Evolutionary conservation across 2,329 filamentous ascomycete species (phyloP).

Genomic region (Neonectria coccinea): DNA sequence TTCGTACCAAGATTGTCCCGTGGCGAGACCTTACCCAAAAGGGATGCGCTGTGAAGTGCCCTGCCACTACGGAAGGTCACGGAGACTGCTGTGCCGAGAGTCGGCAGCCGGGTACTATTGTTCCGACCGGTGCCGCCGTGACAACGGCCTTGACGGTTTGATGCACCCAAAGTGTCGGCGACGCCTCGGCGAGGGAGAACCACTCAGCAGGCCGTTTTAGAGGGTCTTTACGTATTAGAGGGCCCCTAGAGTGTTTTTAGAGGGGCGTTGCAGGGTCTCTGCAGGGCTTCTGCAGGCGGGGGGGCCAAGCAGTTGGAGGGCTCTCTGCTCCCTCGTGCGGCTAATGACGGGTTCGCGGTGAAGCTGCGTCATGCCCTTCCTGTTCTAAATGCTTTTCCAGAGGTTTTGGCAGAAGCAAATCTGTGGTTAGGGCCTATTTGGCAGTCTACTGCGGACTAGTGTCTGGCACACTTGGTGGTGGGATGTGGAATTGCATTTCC

Average conservation of each 20-base stretch:
- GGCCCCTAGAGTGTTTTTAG: slow-evolving; percentile 9
- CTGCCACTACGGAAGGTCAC: slow-evolving; percentile 45
- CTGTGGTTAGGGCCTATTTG: background rate
- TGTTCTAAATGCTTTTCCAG: slow-evolving; percentile 10
- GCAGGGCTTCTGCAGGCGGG: slow-evolving; percentile 2
- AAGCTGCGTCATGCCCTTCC: slow-evolving; percentile 27
- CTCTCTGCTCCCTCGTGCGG: slow-evolving; percentile 31
- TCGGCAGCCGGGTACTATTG: slow-evolving; percentile 36
- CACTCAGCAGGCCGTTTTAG: slow-evolving; percentile 16
- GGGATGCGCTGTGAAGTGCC: slow-evolving; percentile 31
- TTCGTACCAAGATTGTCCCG: slow-evolving; percentile 49
- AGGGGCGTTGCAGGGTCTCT: background rate
- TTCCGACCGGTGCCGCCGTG: slow-evolving; percentile 38
- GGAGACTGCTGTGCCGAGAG: slow-evolving; percentile 43
- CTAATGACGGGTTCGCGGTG: slow-evolving; percentile 46
- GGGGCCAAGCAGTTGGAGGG: background rate
- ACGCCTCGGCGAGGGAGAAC: slow-evolving; percentile 25
- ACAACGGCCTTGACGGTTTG: background rate
- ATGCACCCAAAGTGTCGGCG: slow-evolving; percentile 7
- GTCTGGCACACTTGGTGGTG: slow-evolving; percentile 5
- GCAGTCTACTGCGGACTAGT: slow-evolving; percentile 11
- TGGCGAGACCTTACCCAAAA: slow-evolving; percentile 43
- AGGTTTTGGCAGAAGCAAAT: slow-evolving; percentile 8
- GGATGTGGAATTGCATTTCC: slow-evolving; percentile 1
- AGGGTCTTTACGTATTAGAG: slow-evolving; percentile 28